phyloP scores from a whole-genome alignment of 2,329 filamentous ascomycete genomes.

The Colletotrichum trifolii region DNA sequence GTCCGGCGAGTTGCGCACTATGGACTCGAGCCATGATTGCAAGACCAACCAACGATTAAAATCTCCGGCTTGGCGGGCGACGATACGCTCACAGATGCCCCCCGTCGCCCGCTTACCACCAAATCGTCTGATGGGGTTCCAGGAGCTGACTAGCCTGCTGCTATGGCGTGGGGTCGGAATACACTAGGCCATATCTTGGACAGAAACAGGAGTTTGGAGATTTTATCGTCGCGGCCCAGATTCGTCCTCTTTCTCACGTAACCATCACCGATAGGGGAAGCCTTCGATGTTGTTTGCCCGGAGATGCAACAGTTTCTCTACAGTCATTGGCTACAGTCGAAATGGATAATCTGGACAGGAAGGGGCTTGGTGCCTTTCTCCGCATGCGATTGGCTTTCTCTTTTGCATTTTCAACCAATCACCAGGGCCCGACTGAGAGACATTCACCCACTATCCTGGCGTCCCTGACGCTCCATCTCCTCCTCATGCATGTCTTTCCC shows the following conservation, averaged over 20 bases:
- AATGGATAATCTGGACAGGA: conserved; percentile 28
- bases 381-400: conserved; percentile 36
- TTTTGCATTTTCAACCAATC: conserved; percentile 36
- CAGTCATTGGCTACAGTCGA: conserved; percentile 20
- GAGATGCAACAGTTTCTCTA: background rate
- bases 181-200: conserved; percentile 10
- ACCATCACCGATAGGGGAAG: conserved; percentile 8
- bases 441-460: conserved; percentile 19
- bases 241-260: conserved; percentile 18
- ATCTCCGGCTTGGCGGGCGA: conserved; percentile 22
- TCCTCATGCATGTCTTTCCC: conserved; percentile 46
- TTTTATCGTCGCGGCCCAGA: conserved; percentile 17
- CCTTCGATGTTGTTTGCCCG: background rate
- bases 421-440: conserved; percentile 23
- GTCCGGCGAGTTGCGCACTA: background rate
- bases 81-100: conserved; percentile 3
- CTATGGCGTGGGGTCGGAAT: background rate
- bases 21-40: conserved; percentile 11
- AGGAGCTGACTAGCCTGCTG: background rate
- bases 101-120: conserved; percentile 16
- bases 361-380: conserved; percentile 36
- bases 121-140: conserved; percentile 8
- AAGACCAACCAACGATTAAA: conserved; percentile 17
- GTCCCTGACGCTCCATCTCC: conserved; percentile 27
- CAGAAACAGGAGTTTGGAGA: conserved; percentile 19